Conservation (phyloP, 2,329 filamentous ascomycete genomes). For the Laburnicola sp. region DNA sequence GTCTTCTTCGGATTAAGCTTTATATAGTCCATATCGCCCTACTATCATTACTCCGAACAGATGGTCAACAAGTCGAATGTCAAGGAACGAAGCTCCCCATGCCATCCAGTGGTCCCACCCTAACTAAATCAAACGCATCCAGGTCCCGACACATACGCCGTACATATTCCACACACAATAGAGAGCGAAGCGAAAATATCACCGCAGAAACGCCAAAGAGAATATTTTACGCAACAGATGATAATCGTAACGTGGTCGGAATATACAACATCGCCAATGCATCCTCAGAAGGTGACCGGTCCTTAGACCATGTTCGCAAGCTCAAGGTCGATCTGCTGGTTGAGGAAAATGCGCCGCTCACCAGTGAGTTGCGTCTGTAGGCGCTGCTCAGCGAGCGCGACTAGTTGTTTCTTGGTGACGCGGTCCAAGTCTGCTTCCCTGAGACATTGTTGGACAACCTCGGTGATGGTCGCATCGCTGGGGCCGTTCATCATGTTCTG, state of each 20-base stretch:
- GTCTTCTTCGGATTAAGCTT: no score
- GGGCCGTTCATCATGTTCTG: constrained; percentile 64
- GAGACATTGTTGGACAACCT: constrained; percentile 81
- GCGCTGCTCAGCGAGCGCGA: constrained; percentile 86
- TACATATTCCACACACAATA: neutral
- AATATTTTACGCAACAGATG: neutral
- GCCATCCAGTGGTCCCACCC: no score
- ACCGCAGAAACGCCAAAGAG: neutral
- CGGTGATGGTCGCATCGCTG: constrained; percentile 77
- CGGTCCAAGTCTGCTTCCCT: constrained; percentile 89
- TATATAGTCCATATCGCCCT: no score
- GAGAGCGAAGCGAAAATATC: constrained; percentile 2
- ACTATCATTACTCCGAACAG: no score
- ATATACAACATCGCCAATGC: constrained; percentile 24
- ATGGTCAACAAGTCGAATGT: no score
- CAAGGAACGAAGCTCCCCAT: no score
- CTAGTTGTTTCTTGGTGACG: constrained; percentile 95
- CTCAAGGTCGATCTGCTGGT: constrained; percentile 89
- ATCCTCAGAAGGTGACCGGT: neutral
- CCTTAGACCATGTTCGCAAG: constrained; percentile 82
- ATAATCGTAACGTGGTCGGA: constrained; percentile 11
- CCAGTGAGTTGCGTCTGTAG: constrained; percentile 86
- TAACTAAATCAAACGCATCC: no score
- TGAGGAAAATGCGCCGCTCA: constrained; percentile 85
- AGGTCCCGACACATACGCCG: no score